These are phyloP conservation scores for Chlorella vulgaris DNA, from an alignment of 139 green algal genomes.

Conservation along the genomic window DNA sequence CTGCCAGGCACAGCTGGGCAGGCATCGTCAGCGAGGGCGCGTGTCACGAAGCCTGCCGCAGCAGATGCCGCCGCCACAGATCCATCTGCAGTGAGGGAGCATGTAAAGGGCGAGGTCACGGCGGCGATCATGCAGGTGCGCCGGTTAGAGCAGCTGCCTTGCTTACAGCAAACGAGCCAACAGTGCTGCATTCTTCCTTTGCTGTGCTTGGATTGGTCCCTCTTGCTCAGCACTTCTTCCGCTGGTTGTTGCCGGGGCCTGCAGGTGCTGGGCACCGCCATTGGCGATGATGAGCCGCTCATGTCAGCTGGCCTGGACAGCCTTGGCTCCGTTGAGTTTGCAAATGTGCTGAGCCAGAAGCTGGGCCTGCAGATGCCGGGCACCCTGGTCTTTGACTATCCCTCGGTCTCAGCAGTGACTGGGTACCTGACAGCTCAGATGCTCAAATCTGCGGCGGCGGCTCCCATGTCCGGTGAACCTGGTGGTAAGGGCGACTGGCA, in stretches of 20 bases:
- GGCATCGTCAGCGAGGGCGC: no score
- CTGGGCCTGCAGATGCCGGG: conserved; percentile 60
- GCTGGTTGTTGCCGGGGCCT: not conserved
- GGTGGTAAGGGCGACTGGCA: no score
- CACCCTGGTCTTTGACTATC: conserved; percentile 81
- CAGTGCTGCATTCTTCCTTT: no score
- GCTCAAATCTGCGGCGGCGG: conserved; percentile 9
- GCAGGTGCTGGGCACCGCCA: conserved; percentile 38
- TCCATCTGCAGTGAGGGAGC: conserved; percentile 11
- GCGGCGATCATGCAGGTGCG: conserved; percentile 40
- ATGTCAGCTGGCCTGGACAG: conserved; percentile 74
- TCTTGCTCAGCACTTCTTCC: not conserved
- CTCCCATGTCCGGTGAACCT: no score
- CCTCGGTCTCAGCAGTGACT: conserved; percentile 42
- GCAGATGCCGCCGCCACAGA: not conserved
- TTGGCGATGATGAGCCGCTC: conserved; percentile 56
- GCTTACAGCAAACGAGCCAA: no score
- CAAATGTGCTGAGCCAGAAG: conserved; percentile 70
- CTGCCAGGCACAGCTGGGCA: not conserved
- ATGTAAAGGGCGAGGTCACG: conserved; percentile 36
- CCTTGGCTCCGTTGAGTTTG: conserved; percentile 56
- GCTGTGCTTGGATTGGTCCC: no score
- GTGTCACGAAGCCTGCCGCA: not conserved
- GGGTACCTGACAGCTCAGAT: conserved; percentile 35
- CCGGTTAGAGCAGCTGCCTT: not conserved